Evolutionary conservation across 345 rosid genomes (phyloP).

Genomic region (Cardamine occulta): DNA sequence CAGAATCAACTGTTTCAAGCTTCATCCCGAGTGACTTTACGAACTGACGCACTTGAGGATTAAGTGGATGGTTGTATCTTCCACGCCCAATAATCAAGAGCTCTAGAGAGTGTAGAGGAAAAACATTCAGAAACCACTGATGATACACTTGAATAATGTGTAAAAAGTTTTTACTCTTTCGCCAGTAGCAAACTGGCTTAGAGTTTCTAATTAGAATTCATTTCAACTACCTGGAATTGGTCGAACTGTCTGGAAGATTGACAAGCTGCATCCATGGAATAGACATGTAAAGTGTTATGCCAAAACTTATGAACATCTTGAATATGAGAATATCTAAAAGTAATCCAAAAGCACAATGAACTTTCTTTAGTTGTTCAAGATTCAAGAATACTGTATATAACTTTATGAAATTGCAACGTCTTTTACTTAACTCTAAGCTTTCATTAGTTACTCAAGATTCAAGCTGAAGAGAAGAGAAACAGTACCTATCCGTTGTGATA

Average conservation of each 20-base stretch:
- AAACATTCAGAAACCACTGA: conserved; percentile 23
- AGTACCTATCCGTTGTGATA: conserved; percentile 73
- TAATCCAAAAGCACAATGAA: no score
- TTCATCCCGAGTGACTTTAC: conserved; percentile 86
- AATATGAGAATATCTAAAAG: no score
- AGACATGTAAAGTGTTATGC: conserved; percentile 2
- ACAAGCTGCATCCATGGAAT: conserved; percentile 59
- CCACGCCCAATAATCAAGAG: conserved; percentile 86
- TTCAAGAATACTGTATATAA: background rate
- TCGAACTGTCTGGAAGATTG: conserved; percentile 73
- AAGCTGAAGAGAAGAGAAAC: background rate
- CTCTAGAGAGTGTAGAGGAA: conserved; percentile 51
- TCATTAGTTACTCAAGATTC: background rate
- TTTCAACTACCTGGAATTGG: conserved; percentile 71
- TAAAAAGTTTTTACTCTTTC: background rate
- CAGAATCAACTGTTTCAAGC: conserved; percentile 84
- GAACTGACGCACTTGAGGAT: conserved; percentile 64
- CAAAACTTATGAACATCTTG: background rate
- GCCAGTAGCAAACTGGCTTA: background rate
- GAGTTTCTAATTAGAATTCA: background rate
- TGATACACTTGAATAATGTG: conserved; percentile 13
- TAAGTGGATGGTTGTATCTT: conserved; percentile 59
- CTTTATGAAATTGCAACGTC: conserved; percentile 2
- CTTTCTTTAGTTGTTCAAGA: background rate
- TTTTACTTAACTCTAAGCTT: background rate